Percentiles rank a stretch among this genome's conserved stretches.
phyloP scores from a whole-genome alignment of 1,284 basidiomycete species.

The Rhodotorula sp. region DNA sequence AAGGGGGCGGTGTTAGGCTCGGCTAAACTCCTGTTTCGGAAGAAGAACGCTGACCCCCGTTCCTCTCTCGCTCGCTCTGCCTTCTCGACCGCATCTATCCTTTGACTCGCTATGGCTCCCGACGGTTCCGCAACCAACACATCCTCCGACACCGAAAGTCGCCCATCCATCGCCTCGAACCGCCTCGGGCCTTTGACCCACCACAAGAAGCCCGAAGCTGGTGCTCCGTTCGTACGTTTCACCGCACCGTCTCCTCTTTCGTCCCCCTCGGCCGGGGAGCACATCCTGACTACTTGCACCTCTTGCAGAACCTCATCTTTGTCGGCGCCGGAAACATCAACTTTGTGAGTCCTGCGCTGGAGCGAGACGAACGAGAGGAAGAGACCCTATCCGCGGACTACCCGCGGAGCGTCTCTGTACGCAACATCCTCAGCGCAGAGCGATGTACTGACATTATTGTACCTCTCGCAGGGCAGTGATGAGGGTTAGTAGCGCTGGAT shows the following conservation, averaged over 20 bases:
- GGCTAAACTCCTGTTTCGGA: no score
- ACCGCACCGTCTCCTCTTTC: background rate
- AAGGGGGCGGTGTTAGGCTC: no score
- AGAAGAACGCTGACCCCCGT: no score
- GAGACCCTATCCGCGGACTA: background rate
- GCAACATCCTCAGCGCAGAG: no score
- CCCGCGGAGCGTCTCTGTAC: no score
- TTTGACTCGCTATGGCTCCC: no score
- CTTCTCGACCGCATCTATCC: no score
- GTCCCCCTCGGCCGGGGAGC: background rate
- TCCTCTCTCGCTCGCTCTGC: no score
- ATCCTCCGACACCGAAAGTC: background rate
- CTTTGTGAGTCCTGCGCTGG: slow-evolving; percentile 24
- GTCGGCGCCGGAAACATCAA: slow-evolving; percentile 69
- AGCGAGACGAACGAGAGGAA: background rate
- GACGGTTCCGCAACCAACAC: background rate
- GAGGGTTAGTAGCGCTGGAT: slow-evolving; percentile 4
- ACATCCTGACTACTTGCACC: background rate
- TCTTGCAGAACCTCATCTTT: slow-evolving; percentile 70
- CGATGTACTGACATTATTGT: no score
- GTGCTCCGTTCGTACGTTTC: slow-evolving; percentile 18
- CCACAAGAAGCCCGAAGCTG: slow-evolving; percentile 23
- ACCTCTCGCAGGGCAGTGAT: slow-evolving; percentile 20
- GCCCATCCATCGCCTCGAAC: slow-evolving; percentile 24
- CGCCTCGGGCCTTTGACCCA: slow-evolving; percentile 28